Conservation (phyloP, 2,329 filamentous ascomycete genomes). For the Diaporthe citriasiana region DNA sequence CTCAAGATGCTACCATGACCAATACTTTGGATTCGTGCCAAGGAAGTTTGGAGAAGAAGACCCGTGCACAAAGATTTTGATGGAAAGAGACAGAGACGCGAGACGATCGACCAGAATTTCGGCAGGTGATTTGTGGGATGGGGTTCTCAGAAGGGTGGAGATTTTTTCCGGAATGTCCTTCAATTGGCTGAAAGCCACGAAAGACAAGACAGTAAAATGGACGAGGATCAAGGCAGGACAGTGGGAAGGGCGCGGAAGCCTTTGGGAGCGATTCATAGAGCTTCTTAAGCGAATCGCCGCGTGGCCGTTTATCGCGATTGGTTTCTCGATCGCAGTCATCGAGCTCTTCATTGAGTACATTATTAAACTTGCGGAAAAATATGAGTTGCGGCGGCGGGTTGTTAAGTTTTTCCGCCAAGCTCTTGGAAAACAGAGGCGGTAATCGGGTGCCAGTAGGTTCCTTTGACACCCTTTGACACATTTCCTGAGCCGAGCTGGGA, state of each 20-base stretch:
- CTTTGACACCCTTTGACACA: too few relatives aligned
- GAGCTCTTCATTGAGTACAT: not conserved
- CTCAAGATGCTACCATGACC: slow-evolving; percentile 11
- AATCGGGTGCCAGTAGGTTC: too few relatives aligned
- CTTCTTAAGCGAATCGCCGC: not conserved
- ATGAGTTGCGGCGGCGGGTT: not conserved
- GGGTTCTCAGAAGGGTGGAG: not conserved
- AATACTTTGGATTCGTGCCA: not conserved
- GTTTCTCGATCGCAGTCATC: not conserved
- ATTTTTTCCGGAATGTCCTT: not conserved
- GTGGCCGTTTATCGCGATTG: not conserved
- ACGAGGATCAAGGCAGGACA: not conserved
- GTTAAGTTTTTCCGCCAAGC: not conserved
- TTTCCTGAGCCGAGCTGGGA: not conserved
- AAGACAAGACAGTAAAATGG: not conserved
- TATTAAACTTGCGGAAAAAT: too few relatives aligned
- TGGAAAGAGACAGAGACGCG: not conserved
- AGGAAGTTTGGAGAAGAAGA: not conserved
- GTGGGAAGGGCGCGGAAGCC: not conserved
- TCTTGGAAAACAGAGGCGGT: not conserved
- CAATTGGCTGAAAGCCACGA: not conserved
- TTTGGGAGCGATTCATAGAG: not conserved
- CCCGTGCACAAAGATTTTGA: not conserved
- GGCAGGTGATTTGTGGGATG: not conserved
- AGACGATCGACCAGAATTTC: not conserved